Evolutionary conservation across 1,139 yeast genomes (phyloP), one percentile per base, ranked within the genome.

Genomic region (Suhomyces kunorum): DNA sequence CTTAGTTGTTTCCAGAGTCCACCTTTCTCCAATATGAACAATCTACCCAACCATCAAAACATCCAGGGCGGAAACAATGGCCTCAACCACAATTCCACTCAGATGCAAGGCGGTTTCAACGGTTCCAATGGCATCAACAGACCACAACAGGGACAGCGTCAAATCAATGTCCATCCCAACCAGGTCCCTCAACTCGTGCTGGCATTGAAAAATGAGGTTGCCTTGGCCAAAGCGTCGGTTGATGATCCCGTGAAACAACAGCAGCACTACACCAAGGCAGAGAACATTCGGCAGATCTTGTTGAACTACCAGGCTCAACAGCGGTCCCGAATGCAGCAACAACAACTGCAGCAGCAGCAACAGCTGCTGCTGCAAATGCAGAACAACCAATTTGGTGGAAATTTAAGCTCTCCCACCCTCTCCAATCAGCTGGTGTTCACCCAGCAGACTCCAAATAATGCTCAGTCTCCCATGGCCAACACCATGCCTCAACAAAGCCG

Each of bases 191-290:
- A 80, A 55, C 67, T 87, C 45, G 75, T 84, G 13, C 74, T 66
- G 48, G 73, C 69, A 22, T 80, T 83, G 51, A 81, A 78, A 46
- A 70, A 74, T 33, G 89, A 83, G 53, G 74, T 81, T 39, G 78
- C 77, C 26, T 76, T 78, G 47, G 94, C 89, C 1, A 77, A 77
- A 50, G 71, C 72, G 4, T 66, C 74, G 4, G 67, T 68, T 6
- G 58, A 58, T 36, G 82, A 80, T 36, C 76, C 86, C 6, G 82
- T 78, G 0, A 81, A 77, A 49, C 92, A 90, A n/a, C 79, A 78
- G 56, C 81, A 76, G 50, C 87, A 84, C 54, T 66, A 78, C 49
- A 68, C 72, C 47, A 81, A 80, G 45, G 94, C 92, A 2, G 85
- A 85, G 42, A 77, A 77, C 43, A 80, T 87, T 50, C 78, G 75